These are phyloP conservation scores for Letharia lupina DNA, from an alignment of 495 filamentous ascomycete genomes.

Conservation along the genomic window DNA sequence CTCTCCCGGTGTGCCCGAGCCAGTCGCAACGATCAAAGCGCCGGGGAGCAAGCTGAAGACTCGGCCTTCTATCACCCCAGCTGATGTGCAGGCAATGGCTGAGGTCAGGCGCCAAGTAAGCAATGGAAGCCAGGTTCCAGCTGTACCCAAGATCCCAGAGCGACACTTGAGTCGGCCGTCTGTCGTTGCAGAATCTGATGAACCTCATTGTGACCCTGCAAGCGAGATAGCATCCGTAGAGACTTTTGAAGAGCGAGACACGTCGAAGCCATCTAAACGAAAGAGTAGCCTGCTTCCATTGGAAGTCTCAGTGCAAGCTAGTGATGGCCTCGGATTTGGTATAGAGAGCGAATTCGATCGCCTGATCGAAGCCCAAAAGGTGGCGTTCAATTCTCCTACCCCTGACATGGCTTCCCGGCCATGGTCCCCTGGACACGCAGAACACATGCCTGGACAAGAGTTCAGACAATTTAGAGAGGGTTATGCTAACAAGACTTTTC, in stretches of 20 bases:
- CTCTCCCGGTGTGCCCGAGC: constrained; percentile 65
- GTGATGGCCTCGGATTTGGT: constrained; percentile 59
- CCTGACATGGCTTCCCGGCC: constrained; percentile 24
- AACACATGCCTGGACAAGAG: constrained; percentile 27
- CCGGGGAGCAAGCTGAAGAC: constrained; percentile 85
- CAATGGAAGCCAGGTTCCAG: constrained; percentile 45
- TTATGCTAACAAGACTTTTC: constrained; percentile 49
- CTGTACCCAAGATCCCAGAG: constrained; percentile 54
- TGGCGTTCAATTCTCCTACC: constrained; percentile 54
- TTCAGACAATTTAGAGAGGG: constrained; percentile 21
- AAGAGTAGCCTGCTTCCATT: constrained; percentile 50
- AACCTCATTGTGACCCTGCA: constrained; percentile 20
- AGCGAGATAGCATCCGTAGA: constrained; percentile 12
- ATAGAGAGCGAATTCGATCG: constrained; percentile 89
- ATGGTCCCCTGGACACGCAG: constrained; percentile 18
- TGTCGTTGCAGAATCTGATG: constrained; percentile 33
- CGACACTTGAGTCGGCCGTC: constrained; percentile 45
- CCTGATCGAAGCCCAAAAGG: constrained; percentile 97
- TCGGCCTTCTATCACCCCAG: constrained; percentile 74
- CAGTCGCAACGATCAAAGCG: constrained; percentile 81
- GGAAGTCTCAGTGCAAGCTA: constrained; percentile 55
- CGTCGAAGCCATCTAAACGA: constrained; percentile 33
- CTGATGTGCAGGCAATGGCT: constrained; percentile 80
- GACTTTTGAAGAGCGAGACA: constrained; percentile 18
- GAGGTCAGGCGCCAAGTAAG: constrained; percentile 79